Base-by-base conservation (phyloP, 2,329 filamentous ascomycete genomes). In the Alternaria solani region DNA sequence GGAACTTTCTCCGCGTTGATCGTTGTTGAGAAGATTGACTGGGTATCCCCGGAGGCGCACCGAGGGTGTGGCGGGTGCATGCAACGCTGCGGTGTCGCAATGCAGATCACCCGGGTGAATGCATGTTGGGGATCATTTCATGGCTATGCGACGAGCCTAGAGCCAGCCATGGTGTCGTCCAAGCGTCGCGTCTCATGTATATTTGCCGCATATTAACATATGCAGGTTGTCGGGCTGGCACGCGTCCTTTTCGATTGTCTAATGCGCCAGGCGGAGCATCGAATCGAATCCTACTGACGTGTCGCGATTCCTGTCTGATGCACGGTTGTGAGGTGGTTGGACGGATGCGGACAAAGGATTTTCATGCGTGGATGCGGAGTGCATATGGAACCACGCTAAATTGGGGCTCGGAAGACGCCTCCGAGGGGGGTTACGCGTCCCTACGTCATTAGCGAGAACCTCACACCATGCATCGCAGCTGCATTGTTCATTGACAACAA, bases 361-460 rank as follows among this genome's bases (percentile, higher is more conserved):
- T 32, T n/a, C 30, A 49, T 46, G 53, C 32, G 25, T 30, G 34
- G 38, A 51, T 53, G 49, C 41, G 41, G 41, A 54, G 49, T 53
- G 55, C 49, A 57, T 39, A 14, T 28, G 41, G 18, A 20, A 39
- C 16, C 8, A 3, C 49, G 41, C 49, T 58, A 54, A 28, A 20
- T 47, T 54, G 49, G 18, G 38, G 39, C 20, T 52, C 49, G 55
- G 49, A 41, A 44, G 34, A 25, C 36, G 51, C 48, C 30, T 39
- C 55, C 41, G 30, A 36, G 32, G 12, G 12, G 26, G 34, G 26
- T 54, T 51, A 51, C 55, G 55, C 32, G 55, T 42, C 49, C 20
- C 25, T 54, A 58, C 55, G 55, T 58, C 55, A 58, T 41, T 11
- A 28, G 55, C 32, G 11, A 41, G 38, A 39, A 54, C 48, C 26